These are phyloP conservation scores for Ophiostoma piceae DNA, from an alignment of 2,329 filamentous ascomycete species.

Conservation along the genomic window DNA sequence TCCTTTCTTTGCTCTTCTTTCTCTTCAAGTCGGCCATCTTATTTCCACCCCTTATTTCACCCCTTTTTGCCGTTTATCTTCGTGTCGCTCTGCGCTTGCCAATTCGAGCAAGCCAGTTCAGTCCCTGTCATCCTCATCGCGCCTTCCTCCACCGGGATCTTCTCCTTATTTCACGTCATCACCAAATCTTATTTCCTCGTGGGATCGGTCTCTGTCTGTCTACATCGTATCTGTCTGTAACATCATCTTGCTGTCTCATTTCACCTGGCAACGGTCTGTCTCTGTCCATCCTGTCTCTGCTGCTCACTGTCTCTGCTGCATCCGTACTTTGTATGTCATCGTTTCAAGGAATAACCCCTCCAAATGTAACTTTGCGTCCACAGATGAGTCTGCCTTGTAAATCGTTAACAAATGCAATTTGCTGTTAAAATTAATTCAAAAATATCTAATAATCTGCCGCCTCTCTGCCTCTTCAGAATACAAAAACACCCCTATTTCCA, in stretches of 20 bases:
- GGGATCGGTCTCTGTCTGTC: background rate
- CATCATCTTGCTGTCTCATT: background rate
- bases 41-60: conserved; percentile 8
- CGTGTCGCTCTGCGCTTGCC: background rate
- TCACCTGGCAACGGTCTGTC: conserved; percentile 1
- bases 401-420: background rate
- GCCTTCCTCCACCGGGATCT: conserved; percentile 1
- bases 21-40: background rate
- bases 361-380: background rate
- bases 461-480: background rate
- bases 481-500: background rate
- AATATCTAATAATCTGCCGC: background rate
- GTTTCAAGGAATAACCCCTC: background rate
- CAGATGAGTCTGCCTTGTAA: background rate
- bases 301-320: background rate
- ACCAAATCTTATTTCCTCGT: conserved; percentile 5
- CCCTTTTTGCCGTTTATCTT: background rate
- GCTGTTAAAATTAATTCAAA: background rate
- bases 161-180: conserved; percentile 10
- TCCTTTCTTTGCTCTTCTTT: background rate
- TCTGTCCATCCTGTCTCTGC: background rate
- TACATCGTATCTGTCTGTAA: background rate
- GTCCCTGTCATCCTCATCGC: background rate
- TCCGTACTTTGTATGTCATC: background rate
- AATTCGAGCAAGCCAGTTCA: too few relatives aligned